Evolutionary conservation across 768 basidiomycete genomes (phyloP).

Genomic region (Naganishia kalamii): DNA sequence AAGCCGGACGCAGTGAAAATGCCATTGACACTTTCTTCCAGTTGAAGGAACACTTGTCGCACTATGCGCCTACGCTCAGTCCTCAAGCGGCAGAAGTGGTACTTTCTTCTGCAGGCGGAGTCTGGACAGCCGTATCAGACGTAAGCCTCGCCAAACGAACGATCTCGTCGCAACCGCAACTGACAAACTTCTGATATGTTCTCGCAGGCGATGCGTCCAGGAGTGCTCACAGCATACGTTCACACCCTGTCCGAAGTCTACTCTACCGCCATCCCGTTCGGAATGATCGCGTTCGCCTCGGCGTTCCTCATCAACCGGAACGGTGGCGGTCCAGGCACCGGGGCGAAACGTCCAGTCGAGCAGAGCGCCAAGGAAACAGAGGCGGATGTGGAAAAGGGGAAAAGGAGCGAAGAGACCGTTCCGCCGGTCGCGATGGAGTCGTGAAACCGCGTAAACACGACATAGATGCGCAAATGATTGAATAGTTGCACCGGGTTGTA

Average conservation of each 20-base stretch:
- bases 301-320: constrained; percentile 35
- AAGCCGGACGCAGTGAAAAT: neutral
- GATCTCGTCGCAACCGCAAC: no score
- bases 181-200: neutral
- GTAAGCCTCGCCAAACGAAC: neutral
- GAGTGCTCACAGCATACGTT: constrained; percentile 30
- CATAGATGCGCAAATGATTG: neutral
- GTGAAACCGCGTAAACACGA: neutral
- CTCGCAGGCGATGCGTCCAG: constrained; percentile 22
- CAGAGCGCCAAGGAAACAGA: neutral
- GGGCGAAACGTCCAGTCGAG: no score
- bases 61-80: constrained; percentile 34
- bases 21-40: constrained; percentile 28
- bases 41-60: neutral
- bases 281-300: constrained; percentile 32
- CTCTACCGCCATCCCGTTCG: constrained; percentile 46
- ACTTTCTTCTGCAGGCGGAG: constrained; percentile 37
- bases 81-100: constrained; percentile 27
- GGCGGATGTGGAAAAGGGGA: neutral
- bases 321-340: constrained; percentile 1
- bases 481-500: no score
- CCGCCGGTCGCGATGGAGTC: constrained; percentile 6
- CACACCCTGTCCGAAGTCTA: constrained; percentile 39
- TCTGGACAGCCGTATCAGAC: constrained; percentile 38
- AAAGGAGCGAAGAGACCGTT: neutral